Evolutionary conservation across 768 basidiomycete species (phyloP), one percentile per base, ranked within the genome.

Genomic region (Favolaschia claudopus): DNA sequence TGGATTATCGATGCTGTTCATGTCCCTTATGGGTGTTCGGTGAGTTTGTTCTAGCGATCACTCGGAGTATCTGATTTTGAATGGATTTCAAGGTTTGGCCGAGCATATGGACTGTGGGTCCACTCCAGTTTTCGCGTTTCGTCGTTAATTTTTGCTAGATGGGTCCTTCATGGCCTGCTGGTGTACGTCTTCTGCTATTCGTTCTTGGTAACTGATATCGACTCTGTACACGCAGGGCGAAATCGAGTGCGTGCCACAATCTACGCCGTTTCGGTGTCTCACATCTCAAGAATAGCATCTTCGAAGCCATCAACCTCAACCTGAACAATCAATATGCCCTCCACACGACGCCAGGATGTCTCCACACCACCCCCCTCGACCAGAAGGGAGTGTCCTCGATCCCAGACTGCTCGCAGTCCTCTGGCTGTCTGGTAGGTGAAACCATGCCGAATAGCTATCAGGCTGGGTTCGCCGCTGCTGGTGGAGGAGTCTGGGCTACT

Each of bases 221-320:
- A n/a, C n/a, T n/a, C n/a, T n/a, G n/a, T n/a, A n/a, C n/a, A n/a
- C n/a, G n/a, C n/a, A n/a, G n/a, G n/a, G 83, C 34, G 82, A 84
- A 69, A 83, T 84, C 32, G 83, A 84, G 74, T 73, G 42, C 25
- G 72, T 63, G 5, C 12, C n/a, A 20, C 12, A 15, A 34, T 19
- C 6, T 27, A 9, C 39, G 12, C 9, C 12, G 46, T 22, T 45
- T 9, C 22, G 12, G 13, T 10, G 24, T 10, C 20, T 13, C 7
- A 8, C 44, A 24, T 13, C 25, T 22, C 27, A 45, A 45, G 15
- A 57, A 77, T 82, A 67, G 91, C 66, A 90, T 92, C 29, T 85
- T 95, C 53, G 95, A 96, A 72, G 90, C 85, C 10, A 91, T 95
- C 62, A 95, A 96, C 73, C 66, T 82, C 47, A 84, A 88, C 73